phyloP scores from a whole-genome alignment of 2,329 filamentous ascomycete species.

The Ascomycota sp. region DNA sequence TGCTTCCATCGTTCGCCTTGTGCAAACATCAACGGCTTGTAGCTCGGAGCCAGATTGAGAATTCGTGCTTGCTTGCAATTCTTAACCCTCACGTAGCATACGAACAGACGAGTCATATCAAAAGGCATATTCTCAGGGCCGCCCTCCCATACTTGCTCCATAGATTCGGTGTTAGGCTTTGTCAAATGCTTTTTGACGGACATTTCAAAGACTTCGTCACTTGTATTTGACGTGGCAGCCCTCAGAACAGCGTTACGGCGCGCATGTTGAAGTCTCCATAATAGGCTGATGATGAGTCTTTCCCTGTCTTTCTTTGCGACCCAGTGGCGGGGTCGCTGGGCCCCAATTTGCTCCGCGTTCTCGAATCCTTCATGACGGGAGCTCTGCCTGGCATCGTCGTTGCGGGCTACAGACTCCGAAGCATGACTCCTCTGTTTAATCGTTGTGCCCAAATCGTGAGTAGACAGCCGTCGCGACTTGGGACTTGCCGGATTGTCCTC shows the following conservation, averaged over 20 bases:
- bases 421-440: background rate
- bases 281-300: conserved; percentile 10
- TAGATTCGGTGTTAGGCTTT: conserved; percentile 3
- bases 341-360: conserved; percentile 5
- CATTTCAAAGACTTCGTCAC: conserved; percentile 2
- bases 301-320: conserved; percentile 9
- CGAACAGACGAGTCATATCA: conserved; percentile 11
- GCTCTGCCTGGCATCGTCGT: no score
- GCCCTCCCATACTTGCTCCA: conserved; percentile 2
- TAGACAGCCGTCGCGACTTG: background rate
- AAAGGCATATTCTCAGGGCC: conserved; percentile 7
- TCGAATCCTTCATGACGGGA: conserved; percentile 1
- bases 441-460: background rate
- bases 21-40: conserved; percentile 3
- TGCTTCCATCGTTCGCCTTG: conserved; percentile 4
- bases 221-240: conserved; percentile 5
- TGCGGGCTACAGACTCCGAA: no score
- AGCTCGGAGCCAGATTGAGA: conserved; percentile 5
- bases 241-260: conserved; percentile 10
- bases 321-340: conserved; percentile 6
- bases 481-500: conserved; percentile 5
- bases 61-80: conserved; percentile 6
- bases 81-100: conserved; percentile 10
- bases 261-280: conserved; percentile 11
- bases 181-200: conserved; percentile 2